Conservation (phyloP, 352 stramenopile species). For the Phytophthora pini region DNA sequence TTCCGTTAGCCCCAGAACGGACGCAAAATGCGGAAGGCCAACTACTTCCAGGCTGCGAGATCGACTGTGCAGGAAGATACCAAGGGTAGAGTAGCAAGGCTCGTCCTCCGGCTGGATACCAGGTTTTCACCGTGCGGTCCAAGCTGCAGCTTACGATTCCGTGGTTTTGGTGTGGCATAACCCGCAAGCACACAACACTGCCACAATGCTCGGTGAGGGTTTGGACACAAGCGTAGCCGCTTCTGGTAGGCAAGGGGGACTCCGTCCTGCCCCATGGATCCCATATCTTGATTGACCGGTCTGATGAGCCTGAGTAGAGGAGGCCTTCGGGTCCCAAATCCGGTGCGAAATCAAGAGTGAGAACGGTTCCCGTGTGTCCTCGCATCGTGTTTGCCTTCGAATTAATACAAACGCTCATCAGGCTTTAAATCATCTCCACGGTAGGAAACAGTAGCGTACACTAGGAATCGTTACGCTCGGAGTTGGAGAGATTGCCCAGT, state of each 20-base stretch:
- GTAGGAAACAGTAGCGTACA: conserved; percentile 32
- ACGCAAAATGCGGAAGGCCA: conserved; percentile 71
- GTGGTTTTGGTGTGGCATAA: conserved; percentile 54
- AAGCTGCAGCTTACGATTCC: conserved; percentile 75
- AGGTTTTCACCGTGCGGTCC: conserved; percentile 74
- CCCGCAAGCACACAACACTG: conserved; percentile 56
- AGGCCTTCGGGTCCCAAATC: conserved; percentile 56
- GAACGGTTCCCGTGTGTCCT: conserved; percentile 58
- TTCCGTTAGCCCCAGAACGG: conserved; percentile 47
- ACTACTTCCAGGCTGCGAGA: conserved; percentile 52
- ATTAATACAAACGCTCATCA: not conserved
- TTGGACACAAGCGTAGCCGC: conserved; percentile 55
- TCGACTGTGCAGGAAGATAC: conserved; percentile 66
- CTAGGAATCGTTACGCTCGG: conserved; percentile 52
- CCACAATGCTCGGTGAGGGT: conserved; percentile 65
- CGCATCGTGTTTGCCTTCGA: conserved; percentile 51
- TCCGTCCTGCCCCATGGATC: conserved; percentile 63
- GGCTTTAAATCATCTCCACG: too few species aligned
- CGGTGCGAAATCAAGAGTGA: conserved; percentile 54
- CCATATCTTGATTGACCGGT: conserved; percentile 79
- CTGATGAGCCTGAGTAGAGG: conserved; percentile 68
- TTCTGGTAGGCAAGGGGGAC: conserved; percentile 39
- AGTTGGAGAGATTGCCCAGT: conserved; percentile 59
- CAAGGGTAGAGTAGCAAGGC: conserved; percentile 71
- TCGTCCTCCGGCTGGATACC: conserved; percentile 63